These are phyloP conservation scores for Ogataea neopini DNA, from an alignment of 805 yeast genomes.

Conservation along the genomic window DNA sequence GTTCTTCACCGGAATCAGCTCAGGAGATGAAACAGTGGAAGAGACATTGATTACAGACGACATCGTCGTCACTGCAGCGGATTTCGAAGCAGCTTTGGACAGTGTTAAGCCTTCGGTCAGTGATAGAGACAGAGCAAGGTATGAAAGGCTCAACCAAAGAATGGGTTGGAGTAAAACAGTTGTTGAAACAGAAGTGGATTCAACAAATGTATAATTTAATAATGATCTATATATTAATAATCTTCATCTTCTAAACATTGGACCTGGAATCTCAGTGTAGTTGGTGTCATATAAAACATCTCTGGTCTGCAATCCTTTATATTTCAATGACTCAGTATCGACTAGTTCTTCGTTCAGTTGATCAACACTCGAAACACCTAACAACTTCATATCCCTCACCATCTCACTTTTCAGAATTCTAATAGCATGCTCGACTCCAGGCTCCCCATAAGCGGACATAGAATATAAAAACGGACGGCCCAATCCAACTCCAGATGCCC, in stretches of 20 bases:
- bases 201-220: too few species aligned
- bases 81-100: conserved; percentile 70
- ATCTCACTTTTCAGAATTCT: conserved; percentile 62
- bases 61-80: conserved; percentile 59
- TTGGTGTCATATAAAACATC: conserved; percentile 57
- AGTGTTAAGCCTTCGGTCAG: conserved; percentile 89
- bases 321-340: conserved; percentile 35
- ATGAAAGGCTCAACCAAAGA: conserved; percentile 69
- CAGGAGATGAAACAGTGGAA: conserved; percentile 44
- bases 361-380: conserved; percentile 55
- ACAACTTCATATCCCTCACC: conserved; percentile 61
- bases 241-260: conserved; percentile 14
- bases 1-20: conserved; percentile 54
- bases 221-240: too few species aligned
- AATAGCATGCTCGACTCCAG: conserved; percentile 66
- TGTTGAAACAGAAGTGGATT: conserved; percentile 7
- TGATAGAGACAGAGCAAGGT: conserved; percentile 76
- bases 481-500: conserved; percentile 56
- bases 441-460: conserved; percentile 77
- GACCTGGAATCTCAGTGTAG: conserved; percentile 52
- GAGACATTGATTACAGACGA: conserved; percentile 18
- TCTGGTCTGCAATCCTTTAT: conserved; percentile 36
- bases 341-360: conserved; percentile 45
- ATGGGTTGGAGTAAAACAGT: conserved; percentile 65
- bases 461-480: conserved; percentile 81